Evolutionary conservation across 2,329 filamentous ascomycete genomes (phyloP).

Genomic region (Aureobasidium musti): DNA sequence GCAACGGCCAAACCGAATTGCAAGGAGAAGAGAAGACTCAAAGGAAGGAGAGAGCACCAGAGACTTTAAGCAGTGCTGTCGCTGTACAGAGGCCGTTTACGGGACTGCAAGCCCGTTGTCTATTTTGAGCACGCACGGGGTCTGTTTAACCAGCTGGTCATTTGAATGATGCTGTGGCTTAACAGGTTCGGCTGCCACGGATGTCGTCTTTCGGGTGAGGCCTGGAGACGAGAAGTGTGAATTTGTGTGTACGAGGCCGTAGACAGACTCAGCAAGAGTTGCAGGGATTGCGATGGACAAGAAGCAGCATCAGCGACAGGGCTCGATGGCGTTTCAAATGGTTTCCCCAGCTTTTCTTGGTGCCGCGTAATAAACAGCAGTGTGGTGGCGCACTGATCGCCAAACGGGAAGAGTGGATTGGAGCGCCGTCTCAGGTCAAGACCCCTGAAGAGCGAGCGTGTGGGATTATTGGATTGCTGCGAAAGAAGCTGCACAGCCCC

Average conservation of each 20-base stretch:
- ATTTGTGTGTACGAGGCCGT: not conserved
- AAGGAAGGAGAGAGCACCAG: slow-evolving; percentile 2
- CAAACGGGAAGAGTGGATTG: slow-evolving; percentile 29
- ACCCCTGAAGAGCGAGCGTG: slow-evolving; percentile 12
- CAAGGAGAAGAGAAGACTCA: not conserved
- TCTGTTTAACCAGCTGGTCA: not conserved
- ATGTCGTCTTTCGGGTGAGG: not conserved
- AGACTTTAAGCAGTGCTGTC: slow-evolving; percentile 27
- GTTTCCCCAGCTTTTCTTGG: slow-evolving; percentile 24
- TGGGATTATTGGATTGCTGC: slow-evolving; percentile 4
- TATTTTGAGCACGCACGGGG: slow-evolving; percentile 17
- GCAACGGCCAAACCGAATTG: slow-evolving; percentile 9
- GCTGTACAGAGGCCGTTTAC: slow-evolving; percentile 26
- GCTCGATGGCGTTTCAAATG: slow-evolving; percentile 10
- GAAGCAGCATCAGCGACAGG: slow-evolving; percentile 1
- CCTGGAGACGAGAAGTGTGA: not conserved
- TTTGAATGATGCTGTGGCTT: slow-evolving; percentile 22
- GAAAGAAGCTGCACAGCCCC: slow-evolving; percentile 29
- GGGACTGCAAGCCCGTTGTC: slow-evolving; percentile 28
- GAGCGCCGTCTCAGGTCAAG: slow-evolving; percentile 19
- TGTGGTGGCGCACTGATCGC: slow-evolving; percentile 28
- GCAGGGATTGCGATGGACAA: slow-evolving; percentile 2
- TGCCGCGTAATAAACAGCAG: slow-evolving; percentile 26
- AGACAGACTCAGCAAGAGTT: not conserved
- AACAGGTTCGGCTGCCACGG: slow-evolving; percentile 1